phyloP scores from a whole-genome alignment of 2,329 filamentous ascomycete genomes.

The Drechslerella stenobrocha region DNA sequence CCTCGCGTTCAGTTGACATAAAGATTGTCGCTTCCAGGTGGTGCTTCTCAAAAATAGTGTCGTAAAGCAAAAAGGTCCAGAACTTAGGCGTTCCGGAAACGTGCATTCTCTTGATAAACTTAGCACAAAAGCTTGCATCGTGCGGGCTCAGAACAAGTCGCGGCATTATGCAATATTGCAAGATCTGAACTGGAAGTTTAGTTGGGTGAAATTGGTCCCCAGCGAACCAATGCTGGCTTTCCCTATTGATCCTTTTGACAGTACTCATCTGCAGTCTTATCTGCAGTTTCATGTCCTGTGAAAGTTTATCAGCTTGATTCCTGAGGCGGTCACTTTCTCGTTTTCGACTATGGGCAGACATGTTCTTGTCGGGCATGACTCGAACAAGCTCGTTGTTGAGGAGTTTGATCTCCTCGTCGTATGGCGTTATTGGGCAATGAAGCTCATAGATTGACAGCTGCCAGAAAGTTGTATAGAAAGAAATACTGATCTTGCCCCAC shows the following conservation, averaged over 20 bases:
- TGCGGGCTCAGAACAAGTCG: conserved; percentile 79
- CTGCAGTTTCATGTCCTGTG: conserved; percentile 73
- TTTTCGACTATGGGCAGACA: conserved; percentile 55
- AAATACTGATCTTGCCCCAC: conserved; percentile 72
- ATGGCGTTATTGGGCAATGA: conserved; percentile 73
- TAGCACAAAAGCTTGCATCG: conserved; percentile 86
- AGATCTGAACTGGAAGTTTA: conserved; percentile 71
- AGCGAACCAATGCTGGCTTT: conserved; percentile 78
- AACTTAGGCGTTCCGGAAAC: conserved; percentile 82
- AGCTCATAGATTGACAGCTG: conserved; percentile 81
- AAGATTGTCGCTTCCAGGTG: conserved; percentile 81
- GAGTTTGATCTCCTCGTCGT: conserved; percentile 72
- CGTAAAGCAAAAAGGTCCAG: conserved; percentile 78
- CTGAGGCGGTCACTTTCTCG: conserved; percentile 69
- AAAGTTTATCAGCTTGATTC: conserved; percentile 69
- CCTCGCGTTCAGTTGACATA: conserved; percentile 84
- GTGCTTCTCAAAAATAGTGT: conserved; percentile 81
- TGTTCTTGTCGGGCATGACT: conserved; percentile 70
- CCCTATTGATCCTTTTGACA: conserved; percentile 70
- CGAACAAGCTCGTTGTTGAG: conserved; percentile 70
- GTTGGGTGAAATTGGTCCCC: conserved; percentile 65
- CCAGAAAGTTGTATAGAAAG: conserved; percentile 92
- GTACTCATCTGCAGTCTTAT: conserved; percentile 69
- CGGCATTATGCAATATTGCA: conserved; percentile 92
- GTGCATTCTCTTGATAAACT: conserved; percentile 84